A percentile compares a stretch with the other conserved stretches of the same genome.
Conservation (phyloP, 805 yeast species). For the Jamesozyma jinghongensis region DNA sequence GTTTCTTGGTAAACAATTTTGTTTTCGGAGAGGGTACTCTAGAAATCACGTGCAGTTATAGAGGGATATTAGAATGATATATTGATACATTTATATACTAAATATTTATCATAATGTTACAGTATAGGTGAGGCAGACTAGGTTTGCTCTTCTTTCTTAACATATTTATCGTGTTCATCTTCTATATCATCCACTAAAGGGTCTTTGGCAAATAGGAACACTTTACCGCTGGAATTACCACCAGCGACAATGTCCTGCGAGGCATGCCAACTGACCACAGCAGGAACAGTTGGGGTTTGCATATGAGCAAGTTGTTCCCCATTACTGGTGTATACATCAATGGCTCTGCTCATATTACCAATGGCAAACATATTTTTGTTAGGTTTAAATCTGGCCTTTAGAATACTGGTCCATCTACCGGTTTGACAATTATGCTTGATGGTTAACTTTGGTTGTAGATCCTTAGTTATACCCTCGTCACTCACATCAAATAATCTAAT, state of each 20-base stretch:
- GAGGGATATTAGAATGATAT: no score
- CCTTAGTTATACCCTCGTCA: constrained; percentile 18
- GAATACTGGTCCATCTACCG: constrained; percentile 92
- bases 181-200: neutral
- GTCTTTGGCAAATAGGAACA: constrained; percentile 41
- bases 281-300: constrained; percentile 84
- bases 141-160: constrained; percentile 3
- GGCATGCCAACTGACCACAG: constrained; percentile 78
- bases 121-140: neutral
- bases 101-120: neutral
- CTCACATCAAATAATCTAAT: constrained; percentile 60
- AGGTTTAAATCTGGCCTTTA: constrained; percentile 81
- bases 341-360: constrained; percentile 84
- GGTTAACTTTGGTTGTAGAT: constrained; percentile 50
- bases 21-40: no score
- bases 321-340: constrained; percentile 69
- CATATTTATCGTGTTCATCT: neutral
- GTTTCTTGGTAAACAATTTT: neutral
- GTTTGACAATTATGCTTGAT: constrained; percentile 90
- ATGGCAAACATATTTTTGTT: constrained; percentile 73
- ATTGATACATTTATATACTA: neutral
- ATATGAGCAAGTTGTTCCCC: constrained; percentile 78
- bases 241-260: constrained; percentile 86
- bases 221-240: constrained; percentile 90
- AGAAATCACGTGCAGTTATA: no score